Evolutionary conservation across 768 basidiomycete genomes (phyloP).

Genomic region (Leucocoprinus leucothites): DNA sequence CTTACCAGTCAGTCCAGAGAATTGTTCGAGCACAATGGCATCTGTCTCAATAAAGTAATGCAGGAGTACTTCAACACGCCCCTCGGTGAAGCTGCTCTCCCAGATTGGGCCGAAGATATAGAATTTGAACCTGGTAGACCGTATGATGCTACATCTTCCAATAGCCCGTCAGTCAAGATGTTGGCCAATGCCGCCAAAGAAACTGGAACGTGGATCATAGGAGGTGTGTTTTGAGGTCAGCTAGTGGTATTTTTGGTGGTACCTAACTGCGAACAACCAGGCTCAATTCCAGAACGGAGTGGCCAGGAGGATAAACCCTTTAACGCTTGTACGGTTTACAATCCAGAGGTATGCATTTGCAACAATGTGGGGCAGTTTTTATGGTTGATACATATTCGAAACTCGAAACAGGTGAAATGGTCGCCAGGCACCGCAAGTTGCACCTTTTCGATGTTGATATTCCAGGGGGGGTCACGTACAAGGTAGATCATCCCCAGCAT

Average conservation of each 20-base stretch:
- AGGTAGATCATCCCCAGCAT: constrained; percentile 44
- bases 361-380: not conserved
- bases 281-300: constrained; percentile 90
- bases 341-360: constrained; percentile 46
- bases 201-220: constrained; percentile 84
- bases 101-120: constrained; percentile 79
- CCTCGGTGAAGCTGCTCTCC: constrained; percentile 78
- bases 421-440: constrained; percentile 89
- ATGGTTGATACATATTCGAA: constrained; percentile 10
- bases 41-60: not conserved
- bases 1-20: constrained; percentile 59
- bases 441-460: constrained; percentile 99
- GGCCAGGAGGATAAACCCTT: constrained; percentile 62
- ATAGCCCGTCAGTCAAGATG: constrained; percentile 78
- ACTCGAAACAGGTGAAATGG: constrained; percentile 63
- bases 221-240: constrained; percentile 48
- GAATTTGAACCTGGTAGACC: constrained; percentile 52
- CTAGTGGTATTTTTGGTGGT: not conserved
- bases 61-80: constrained; percentile 91
- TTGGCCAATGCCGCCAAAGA: constrained; percentile 80
- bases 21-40: not conserved
- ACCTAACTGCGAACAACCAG: constrained; percentile 38
- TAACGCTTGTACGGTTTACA: constrained; percentile 93
- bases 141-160: constrained; percentile 52
- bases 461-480: constrained; percentile 86